Conservation (phyloP, 768 basidiomycete species). For the Kwoniella mangroviensis region DNA sequence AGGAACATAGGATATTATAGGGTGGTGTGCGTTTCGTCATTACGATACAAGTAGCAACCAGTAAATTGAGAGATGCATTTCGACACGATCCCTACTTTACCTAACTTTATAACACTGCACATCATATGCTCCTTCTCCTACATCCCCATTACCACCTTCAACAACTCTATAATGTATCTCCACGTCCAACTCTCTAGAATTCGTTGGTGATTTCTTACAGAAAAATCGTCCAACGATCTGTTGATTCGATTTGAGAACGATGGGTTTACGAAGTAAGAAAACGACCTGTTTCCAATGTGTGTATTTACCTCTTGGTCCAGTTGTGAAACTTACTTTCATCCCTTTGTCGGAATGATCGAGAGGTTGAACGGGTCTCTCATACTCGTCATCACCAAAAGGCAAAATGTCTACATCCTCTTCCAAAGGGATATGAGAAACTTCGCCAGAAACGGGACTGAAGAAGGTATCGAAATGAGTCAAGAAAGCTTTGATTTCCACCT, state of each 20-base stretch:
- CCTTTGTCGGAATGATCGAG: constrained; percentile 20
- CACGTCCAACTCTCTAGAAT: constrained; percentile 85
- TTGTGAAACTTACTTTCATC: constrained; percentile 67
- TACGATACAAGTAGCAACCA: no score
- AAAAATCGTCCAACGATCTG: constrained; percentile 78
- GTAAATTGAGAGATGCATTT: no score
- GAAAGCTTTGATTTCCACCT: constrained; percentile 60
- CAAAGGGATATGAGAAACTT: constrained; percentile 60
- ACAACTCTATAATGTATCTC: constrained; percentile 76
- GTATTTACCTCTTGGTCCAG: constrained; percentile 80
- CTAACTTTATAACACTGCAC: constrained; percentile 74
- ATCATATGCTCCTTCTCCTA: constrained; percentile 63
- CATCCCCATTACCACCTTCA: constrained; percentile 54
- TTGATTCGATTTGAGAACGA: constrained; percentile 78
- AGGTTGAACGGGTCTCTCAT: constrained; percentile 34
- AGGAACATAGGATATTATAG: no score
- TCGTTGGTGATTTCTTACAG: constrained; percentile 75
- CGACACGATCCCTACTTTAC: constrained; percentile 52
- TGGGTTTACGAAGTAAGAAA: constrained; percentile 80
- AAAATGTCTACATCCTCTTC: constrained; percentile 61
- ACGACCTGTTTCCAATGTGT: constrained; percentile 98
- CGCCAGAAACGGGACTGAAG: constrained; percentile 69
- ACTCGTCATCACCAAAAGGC: constrained; percentile 47
- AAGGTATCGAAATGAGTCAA: constrained; percentile 95
- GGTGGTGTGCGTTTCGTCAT: no score